phyloP scores from a whole-genome alignment of 1,284 basidiomycete genomes.

The Cutaneotrichosporon mucoides region DNA sequence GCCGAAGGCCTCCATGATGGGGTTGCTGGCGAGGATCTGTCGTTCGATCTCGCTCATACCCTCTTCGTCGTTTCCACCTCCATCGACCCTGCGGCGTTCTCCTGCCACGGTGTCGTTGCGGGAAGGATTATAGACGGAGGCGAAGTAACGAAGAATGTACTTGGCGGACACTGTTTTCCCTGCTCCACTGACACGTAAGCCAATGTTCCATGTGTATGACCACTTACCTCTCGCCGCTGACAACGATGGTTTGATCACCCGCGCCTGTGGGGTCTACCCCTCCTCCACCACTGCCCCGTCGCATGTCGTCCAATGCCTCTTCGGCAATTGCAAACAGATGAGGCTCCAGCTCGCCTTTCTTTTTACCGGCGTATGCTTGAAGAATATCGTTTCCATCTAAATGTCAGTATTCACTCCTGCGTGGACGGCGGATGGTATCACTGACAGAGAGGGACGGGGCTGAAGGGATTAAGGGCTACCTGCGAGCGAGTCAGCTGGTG shows the following conservation, averaged over 20 bases:
- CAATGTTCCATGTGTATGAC: slow-evolving; percentile 6
- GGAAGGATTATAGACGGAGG: slow-evolving; percentile 86
- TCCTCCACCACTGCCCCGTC: slow-evolving; percentile 43
- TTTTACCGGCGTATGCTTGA: slow-evolving; percentile 89
- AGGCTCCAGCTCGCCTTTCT: slow-evolving; percentile 92
- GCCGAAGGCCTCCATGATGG: slow-evolving; percentile 97
- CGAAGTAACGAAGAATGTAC: slow-evolving; percentile 99
- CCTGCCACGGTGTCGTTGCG: slow-evolving; percentile 45
- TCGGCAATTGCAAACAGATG: slow-evolving; percentile 99
- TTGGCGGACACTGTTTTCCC: slow-evolving; percentile 99
- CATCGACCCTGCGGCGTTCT: slow-evolving; percentile 23
- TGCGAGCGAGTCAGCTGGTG: slow-evolving; percentile 16
- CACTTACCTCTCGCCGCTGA: slow-evolving; percentile 89
- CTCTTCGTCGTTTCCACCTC: slow-evolving; percentile 40
- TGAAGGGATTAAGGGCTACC: slow-evolving; percentile 98
- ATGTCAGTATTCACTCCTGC: neutral
- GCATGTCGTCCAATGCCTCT: slow-evolving; percentile 98
- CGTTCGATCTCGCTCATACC: slow-evolving; percentile 86
- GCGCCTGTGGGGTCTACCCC: slow-evolving; percentile 67
- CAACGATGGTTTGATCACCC: slow-evolving; percentile 94
- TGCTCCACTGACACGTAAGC: slow-evolving; percentile 65
- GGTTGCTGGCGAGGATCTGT: slow-evolving; percentile 97
- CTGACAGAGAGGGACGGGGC: slow-evolving; percentile 73
- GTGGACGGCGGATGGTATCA: neutral
- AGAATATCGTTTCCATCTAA: slow-evolving; percentile 87